These are phyloP conservation scores for Raffaelea ambrosiae DNA, from an alignment of 2,329 filamentous ascomycete genomes.

Conservation along the genomic window DNA sequence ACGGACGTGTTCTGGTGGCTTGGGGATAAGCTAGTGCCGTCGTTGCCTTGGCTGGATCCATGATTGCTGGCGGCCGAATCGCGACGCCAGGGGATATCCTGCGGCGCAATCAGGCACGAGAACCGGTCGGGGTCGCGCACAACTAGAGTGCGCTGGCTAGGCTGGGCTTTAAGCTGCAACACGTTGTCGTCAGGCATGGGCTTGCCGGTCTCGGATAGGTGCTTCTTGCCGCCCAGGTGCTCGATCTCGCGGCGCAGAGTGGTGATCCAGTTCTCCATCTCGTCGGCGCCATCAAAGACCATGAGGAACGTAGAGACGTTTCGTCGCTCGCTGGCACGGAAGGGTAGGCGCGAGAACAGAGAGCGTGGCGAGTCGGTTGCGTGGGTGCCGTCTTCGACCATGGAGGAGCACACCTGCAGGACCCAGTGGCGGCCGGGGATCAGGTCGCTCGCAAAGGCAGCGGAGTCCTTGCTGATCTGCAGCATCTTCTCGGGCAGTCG, in stretches of 20 bases:
- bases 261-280: conserved; percentile 70
- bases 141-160: conserved; percentile 38
- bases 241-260: conserved; percentile 63
- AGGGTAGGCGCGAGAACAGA: conserved; percentile 55
- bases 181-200: conserved; percentile 32
- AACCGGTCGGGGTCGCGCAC: conserved; percentile 39
- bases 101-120: conserved; percentile 26
- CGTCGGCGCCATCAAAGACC: conserved; percentile 62
- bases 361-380: conserved; percentile 48
- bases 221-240: conserved; percentile 57
- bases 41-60: conserved; percentile 19
- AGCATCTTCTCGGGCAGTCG: conserved; percentile 66
- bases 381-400: conserved; percentile 47
- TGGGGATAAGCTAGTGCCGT: conserved; percentile 2
- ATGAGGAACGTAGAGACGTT: conserved; percentile 58
- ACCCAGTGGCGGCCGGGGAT: conserved; percentile 78
- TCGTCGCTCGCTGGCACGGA: conserved; percentile 48
- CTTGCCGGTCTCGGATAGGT: conserved; percentile 50
- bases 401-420: conserved; percentile 61
- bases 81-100: conserved; percentile 26
- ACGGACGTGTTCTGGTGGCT: neutral
- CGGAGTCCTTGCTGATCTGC: conserved; percentile 63
- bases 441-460: conserved; percentile 70
- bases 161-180: conserved; percentile 26
- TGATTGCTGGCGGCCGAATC: conserved; percentile 12